These are phyloP conservation scores for Stipa capillata DNA, from an alignment of 176 grass and related monocot species.

Conservation along the genomic window DNA sequence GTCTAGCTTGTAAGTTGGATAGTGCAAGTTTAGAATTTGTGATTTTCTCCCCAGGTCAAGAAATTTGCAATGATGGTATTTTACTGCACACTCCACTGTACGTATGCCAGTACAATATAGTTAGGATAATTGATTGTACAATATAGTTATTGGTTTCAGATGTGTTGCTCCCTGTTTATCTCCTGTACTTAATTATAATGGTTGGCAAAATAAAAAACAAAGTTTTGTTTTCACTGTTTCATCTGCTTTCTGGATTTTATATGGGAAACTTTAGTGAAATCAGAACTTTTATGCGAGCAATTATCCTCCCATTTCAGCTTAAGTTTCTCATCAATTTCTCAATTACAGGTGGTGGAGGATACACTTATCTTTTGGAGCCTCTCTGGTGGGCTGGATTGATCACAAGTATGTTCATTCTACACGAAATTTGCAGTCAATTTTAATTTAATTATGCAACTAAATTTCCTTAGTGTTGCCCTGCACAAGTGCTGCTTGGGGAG, in stretches of 20 bases:
- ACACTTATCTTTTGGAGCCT: constrained; percentile 72
- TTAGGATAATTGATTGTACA: not conserved
- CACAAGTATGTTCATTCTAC: constrained; percentile 50
- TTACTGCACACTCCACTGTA: not conserved
- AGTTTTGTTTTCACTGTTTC: not conserved
- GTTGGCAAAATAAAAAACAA: not conserved
- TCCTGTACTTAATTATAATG: not conserved
- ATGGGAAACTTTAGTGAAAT: not conserved
- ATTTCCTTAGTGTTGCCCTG: constrained; percentile 12
- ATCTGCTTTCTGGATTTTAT: not conserved
- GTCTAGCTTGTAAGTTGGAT: not conserved
- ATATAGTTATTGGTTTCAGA: too few relatives aligned
- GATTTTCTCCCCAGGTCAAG: not conserved
- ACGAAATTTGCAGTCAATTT: not conserved
- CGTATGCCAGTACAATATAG: not conserved
- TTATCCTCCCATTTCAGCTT: not conserved
- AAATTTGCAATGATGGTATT: not conserved
- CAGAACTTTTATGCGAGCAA: not conserved
- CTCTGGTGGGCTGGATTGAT: constrained; percentile 97
- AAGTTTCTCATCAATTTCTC: not conserved
- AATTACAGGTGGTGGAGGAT: constrained; percentile 65
- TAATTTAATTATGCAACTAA: not conserved
- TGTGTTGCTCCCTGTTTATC: not conserved
- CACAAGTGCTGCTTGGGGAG: constrained; percentile 88
- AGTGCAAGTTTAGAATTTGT: not conserved